Evolutionary conservation across 495 filamentous ascomycete genomes (phyloP).

Genomic region (Xylaria palmicola): DNA sequence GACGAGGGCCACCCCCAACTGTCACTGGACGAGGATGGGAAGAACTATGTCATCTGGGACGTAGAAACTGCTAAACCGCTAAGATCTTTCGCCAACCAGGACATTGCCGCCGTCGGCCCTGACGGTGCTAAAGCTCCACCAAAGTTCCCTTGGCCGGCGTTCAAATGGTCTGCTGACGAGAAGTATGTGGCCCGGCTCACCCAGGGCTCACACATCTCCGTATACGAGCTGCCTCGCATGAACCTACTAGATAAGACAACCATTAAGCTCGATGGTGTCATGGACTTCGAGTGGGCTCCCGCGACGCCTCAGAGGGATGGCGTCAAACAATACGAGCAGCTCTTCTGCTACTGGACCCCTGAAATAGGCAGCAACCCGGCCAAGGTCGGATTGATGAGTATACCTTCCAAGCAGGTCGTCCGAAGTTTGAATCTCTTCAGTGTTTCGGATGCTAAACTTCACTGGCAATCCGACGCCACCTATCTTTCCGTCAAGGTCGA

Average conservation of each 20-base stretch:
- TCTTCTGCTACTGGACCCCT: conserved; percentile 98
- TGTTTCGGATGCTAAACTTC: conserved; percentile 92
- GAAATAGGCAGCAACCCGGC: conserved; percentile 99
- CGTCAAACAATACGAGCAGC: conserved; percentile 86
- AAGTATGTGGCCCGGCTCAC: conserved; percentile 93
- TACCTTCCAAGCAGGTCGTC: conserved; percentile 89
- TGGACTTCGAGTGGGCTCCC: conserved; percentile 97
- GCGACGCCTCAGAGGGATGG: conserved; percentile 73
- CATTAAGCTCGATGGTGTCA: conserved; percentile 92
- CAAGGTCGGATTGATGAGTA: conserved; percentile 92
- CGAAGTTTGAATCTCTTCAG: conserved; percentile 96
- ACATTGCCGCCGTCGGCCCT: conserved; percentile 61
- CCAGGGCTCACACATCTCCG: conserved; percentile 82
- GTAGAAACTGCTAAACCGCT: conserved; percentile 85
- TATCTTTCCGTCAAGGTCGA: conserved; percentile 99
- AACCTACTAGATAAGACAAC: conserved; percentile 81
- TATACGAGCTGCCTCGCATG: conserved; percentile 94
- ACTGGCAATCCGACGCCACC: conserved; percentile 91
- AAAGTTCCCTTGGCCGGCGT: conserved; percentile 96
- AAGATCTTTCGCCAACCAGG: conserved; percentile 87
- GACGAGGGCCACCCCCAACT: conserved; percentile 78
- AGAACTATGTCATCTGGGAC: conserved; percentile 99
- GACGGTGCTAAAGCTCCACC: conserved; percentile 59
- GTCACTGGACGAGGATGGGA: conserved; percentile 89
- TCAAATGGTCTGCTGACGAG: conserved; percentile 98